Evolutionary conservation across 2,329 filamentous ascomycete genomes (phyloP), one percentile per base, ranked within the genome.

Genomic region (Trichoderma guizhouense): DNA sequence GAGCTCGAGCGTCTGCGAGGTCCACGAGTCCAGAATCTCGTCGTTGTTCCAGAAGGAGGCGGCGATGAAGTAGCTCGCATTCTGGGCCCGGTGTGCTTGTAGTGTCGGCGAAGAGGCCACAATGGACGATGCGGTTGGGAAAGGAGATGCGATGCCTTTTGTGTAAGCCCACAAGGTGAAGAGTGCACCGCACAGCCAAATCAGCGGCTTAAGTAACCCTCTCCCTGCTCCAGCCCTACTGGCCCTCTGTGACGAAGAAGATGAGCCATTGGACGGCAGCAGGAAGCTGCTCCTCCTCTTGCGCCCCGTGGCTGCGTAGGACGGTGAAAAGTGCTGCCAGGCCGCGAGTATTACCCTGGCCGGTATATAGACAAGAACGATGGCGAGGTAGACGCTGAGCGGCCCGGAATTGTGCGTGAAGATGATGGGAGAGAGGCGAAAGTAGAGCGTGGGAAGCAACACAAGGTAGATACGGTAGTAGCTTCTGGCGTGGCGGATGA

Each of bases 21-120:
- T 62, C 71, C 71, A 72, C 28, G 60, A 71, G 55, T 71, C 71
- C 18, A 72, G 53, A 43, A 72, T 66, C 11, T 67, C 55, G 9
- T 71, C 71, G 4, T 72, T 72, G 53, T 71, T 71, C 55, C 53
- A 72, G 68, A 72, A 71, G 21, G 71, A 72, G 39, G 68, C 71
- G 6, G 71, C 71, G 30, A 72, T 72, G 55, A 72, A 72, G 61
- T 72, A 72, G 68, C 71, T 72, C 68, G 71, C 67, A 26, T 72
- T 72, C 8, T 32, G 61, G 18, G 71, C 57, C 14, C 51, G 61
- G 5, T 72, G 71, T 28, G 61, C 67, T 36, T 53, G 71, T n/a
- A 72, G 26, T 11, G 68, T 72, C 34, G 68, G 61, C 2, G 71
- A 72, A 28, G 68, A 32, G 53, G 71, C 51, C 51, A 71, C 39